These are phyloP conservation scores for Aspergillus aculeatinus DNA, from an alignment of 2,329 filamentous ascomycete genomes.

Conservation along the genomic window DNA sequence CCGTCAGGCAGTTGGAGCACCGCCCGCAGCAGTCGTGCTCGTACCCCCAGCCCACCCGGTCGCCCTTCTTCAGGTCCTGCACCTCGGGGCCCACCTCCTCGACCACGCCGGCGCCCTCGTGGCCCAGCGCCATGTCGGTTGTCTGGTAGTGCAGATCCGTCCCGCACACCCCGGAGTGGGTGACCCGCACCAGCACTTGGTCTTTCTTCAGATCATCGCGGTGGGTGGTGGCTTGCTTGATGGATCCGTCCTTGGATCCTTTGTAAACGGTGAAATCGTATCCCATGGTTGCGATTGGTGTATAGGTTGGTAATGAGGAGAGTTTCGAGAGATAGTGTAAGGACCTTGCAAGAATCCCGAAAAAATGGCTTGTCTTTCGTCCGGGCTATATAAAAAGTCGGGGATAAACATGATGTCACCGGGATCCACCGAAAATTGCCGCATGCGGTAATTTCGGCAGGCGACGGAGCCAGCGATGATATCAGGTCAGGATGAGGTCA, in stretches of 20 bases:
- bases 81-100: slow-evolving; percentile 32
- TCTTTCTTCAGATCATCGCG: slow-evolving; percentile 34
- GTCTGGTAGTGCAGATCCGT: slow-evolving; percentile 51
- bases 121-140: slow-evolving; percentile 38
- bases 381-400: neutral
- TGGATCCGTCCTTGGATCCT: slow-evolving; percentile 58
- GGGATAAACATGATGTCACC: neutral
- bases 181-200: slow-evolving; percentile 62
- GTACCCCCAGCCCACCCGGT: slow-evolving; percentile 47
- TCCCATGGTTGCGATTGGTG: neutral
- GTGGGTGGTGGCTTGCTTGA: slow-evolving; percentile 51
- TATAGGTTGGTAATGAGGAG: neutral
- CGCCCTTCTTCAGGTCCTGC: slow-evolving; percentile 38
- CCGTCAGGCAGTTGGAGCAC: slow-evolving; percentile 37
- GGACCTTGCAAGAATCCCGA: neutral
- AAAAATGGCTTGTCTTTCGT: neutral
- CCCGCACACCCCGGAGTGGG: slow-evolving; percentile 66
- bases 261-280: slow-evolving; percentile 61
- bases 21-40: slow-evolving; percentile 38
- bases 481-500: neutral
- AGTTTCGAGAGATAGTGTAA: neutral
- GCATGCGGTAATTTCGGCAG: neutral
- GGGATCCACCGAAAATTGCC: neutral
- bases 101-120: slow-evolving; percentile 41
- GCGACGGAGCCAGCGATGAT: neutral